Evolutionary conservation across 2,329 filamentous ascomycete genomes (phyloP), one percentile per base, ranked within the genome.

Genomic region (Penicillium sp.): DNA sequence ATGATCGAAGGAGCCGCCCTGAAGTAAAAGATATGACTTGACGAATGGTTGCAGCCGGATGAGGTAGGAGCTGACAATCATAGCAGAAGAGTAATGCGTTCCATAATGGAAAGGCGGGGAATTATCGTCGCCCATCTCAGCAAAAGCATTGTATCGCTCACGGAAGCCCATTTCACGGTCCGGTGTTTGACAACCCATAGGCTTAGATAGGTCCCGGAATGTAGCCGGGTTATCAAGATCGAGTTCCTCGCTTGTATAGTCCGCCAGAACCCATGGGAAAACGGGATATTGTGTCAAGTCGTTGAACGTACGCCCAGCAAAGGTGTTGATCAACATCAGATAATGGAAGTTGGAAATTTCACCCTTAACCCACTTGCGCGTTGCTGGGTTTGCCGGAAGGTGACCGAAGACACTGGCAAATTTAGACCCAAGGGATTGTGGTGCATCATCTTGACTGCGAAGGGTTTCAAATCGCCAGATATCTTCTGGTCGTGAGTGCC

Each of bases 271-370:
- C 94, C 94, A 99, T 0, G 94, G 94, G 63, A 99, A 99, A 19
- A 99, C 92, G 0, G 94, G 94, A 68, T 99, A 99, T 68, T 99
- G 95, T 0, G 94, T 99, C 19, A 99, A 80, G 70, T 99, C 94
- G 70, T 99, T 99, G 78, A 99, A 99, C 0, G 94, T 97, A 51
- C 94, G 83, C 2, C 94, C 94, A 29, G 95, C 95, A 84, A 99
- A 91, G 0, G 94, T 97, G 70, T 99, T 99, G 69, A 99, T 87
- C 59, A 97, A 87, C 93, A 99, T 99, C 36, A 99, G 83, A 70
- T 99, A 99, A 74, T 97, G 92, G 68, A 99, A 99, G 73, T 99
- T 99, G 15, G 93, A 97, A 49, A 97, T 91, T 68, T 99, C 94
- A 13, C 95, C 94, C 70, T 87, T 89, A 58, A 94, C 84, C 94